Conservation (phyloP, 768 basidiomycete species). For the Rhodotorula kratochvilovae region DNA sequence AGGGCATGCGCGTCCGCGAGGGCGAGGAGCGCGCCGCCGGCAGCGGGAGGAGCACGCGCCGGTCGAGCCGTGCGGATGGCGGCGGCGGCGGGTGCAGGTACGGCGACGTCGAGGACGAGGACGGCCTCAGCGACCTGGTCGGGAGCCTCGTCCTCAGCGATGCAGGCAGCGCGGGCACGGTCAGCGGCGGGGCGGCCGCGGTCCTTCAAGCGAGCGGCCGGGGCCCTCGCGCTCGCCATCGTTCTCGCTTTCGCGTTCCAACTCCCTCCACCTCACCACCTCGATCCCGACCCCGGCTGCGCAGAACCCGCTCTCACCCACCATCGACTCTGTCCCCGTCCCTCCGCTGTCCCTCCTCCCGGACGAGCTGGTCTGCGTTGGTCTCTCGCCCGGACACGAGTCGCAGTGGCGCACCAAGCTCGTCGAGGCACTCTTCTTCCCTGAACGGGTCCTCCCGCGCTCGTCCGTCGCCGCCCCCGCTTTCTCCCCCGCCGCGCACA, state of each 20-base stretch:
- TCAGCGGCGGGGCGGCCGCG: neutral
- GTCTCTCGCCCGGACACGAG: constrained; percentile 54
- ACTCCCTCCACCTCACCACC: neutral
- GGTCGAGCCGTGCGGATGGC: neutral
- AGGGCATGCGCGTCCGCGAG: neutral
- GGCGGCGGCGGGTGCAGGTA: neutral
- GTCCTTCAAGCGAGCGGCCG: neutral
- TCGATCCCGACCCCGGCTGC: neutral
- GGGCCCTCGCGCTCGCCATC: neutral
- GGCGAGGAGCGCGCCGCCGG: neutral
- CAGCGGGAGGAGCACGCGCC: neutral
- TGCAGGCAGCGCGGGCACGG: neutral
- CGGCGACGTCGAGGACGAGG: neutral
- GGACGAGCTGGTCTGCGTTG: constrained; percentile 72
- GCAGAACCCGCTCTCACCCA: constrained; percentile 25
- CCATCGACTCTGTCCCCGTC: constrained; percentile 49
- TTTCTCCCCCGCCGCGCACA: neutral
- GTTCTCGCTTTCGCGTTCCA: neutral
- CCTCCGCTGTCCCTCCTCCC: constrained; percentile 56
- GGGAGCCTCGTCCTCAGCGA: constrained; percentile 9
- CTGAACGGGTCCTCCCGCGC: constrained; percentile 54
- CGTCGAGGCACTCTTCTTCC: constrained; percentile 70
- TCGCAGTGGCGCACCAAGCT: constrained; percentile 73
- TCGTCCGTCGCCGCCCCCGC: neutral
- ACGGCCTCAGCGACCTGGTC: neutral